phyloP scores from a whole-genome alignment of 805 yeast species.

The Nakazawaea wyomingensis region DNA sequence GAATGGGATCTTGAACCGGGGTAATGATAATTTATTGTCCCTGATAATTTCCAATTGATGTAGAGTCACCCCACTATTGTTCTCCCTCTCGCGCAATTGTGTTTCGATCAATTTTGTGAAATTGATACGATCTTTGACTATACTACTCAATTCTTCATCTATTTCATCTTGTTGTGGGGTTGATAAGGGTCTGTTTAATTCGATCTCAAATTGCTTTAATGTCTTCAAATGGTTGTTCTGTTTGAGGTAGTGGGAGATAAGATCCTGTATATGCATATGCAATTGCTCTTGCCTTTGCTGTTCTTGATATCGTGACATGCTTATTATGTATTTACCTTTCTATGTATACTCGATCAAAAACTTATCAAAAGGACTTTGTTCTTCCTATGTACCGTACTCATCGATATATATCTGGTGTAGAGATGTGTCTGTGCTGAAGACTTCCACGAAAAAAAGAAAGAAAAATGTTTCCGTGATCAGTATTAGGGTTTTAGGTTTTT shows the following conservation, averaged over 20 bases:
- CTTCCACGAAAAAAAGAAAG: too few species aligned
- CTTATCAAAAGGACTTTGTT: too few species aligned
- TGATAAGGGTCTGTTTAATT: slow-evolving; percentile 32
- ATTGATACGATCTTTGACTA: slow-evolving; percentile 28
- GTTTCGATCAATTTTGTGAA: slow-evolving; percentile 18
- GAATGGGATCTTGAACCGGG: slow-evolving; percentile 22
- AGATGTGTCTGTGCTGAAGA: too few species aligned
- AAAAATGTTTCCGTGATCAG: too few species aligned
- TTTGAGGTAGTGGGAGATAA: slow-evolving; percentile 57
- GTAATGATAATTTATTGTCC: slow-evolving; percentile 16
- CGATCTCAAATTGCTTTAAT: slow-evolving; percentile 41
- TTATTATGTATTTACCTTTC: too few species aligned
- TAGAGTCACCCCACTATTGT: slow-evolving; percentile 17
- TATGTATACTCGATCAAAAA: too few species aligned
- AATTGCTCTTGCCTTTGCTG: slow-evolving; percentile 15
- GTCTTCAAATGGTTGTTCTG: slow-evolving; percentile 44
- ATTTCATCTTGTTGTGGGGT: slow-evolving; percentile 8
- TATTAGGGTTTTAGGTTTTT: too few species aligned
- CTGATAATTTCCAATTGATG: slow-evolving; percentile 20
- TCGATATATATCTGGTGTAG: too few species aligned
- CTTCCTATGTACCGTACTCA: too few species aligned
- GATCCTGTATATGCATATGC: slow-evolving; percentile 24
- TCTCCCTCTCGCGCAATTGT: background rate
- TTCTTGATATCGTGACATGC: slow-evolving; percentile 8
- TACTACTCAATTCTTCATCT: slow-evolving; percentile 31